Base-by-base conservation (phyloP, 139 green algal genomes). In the Deuterostichococcus epilithicus region DNA sequence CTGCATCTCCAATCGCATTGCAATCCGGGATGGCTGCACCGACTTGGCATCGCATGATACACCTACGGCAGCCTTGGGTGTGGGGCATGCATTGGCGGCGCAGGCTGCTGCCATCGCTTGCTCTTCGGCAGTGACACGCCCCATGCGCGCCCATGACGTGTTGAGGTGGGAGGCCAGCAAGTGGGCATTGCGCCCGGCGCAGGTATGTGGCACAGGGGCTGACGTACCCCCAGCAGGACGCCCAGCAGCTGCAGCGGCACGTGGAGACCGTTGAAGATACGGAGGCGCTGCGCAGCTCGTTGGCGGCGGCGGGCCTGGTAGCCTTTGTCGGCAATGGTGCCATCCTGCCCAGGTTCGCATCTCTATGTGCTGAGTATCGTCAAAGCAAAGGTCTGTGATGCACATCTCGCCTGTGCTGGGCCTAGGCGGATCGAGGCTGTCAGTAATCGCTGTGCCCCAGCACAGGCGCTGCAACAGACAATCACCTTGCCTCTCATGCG, bases 281-380 rank as follows among this genome's bases (percentile, higher is more conserved):
- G 0, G 45, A 83, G n/a, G 77, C 80, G 5, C 78, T 94, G 60
- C 59, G 87, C 4, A 73, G 59, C 23, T 66, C 76, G 44, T 81
- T 94, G 70, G 52, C 80, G 5, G 60, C 34, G 0, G 38, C 80
- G 39, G 86, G 86, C 0, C 77, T 94, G 45, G 81, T 91, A 30
- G 85, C 84, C 0, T 94, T 94, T 74, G 88, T 94, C 32, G 89
- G 66, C 0, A 81, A 94, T 68, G 90, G 90, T 26, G 80, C 90
- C 2, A 70, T 92, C 35, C 82, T 94, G 71, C 90, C 89, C 13
- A 80, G 86, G 34, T 80, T 20, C 20, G 65, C 13, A 52, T 52
- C 10, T 23, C 42, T 23, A 8, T 8, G 10, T 23, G 52, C 52
- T 63, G 26, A 63, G 18, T 63, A 5, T 5, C 28, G 52, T 8